These are phyloP conservation scores for Mycena belliarum DNA, from an alignment of 768 basidiomycete species.

Conservation along the genomic window DNA sequence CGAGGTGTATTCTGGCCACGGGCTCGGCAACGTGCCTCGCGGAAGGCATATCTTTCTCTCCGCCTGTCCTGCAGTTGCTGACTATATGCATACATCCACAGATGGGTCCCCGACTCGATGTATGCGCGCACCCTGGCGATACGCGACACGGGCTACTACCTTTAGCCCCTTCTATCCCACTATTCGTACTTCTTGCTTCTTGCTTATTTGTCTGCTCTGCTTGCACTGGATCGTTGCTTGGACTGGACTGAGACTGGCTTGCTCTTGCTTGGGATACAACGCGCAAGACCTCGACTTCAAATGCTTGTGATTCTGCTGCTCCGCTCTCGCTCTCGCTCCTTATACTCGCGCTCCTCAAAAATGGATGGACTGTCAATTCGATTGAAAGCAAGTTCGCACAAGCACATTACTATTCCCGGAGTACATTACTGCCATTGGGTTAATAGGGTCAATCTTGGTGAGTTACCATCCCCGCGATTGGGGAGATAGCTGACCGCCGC, in stretches of 20 bases:
- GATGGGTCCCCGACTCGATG: conserved; percentile 19
- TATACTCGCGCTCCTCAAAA: neutral
- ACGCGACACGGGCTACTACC: conserved; percentile 21
- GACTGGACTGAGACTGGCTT: conserved; percentile 1
- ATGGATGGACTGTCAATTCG: conserved; percentile 1
- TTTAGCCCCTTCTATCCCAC: conserved; percentile 14
- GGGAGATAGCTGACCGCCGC: neutral
- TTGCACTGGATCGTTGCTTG: conserved; percentile 20
- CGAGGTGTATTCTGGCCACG: conserved; percentile 5
- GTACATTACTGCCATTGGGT: conserved; percentile 15
- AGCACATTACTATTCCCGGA: conserved; percentile 20
- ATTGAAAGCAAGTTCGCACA: conserved; percentile 8
- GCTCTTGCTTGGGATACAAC: neutral
- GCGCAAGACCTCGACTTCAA: conserved; percentile 8
- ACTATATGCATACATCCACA: neutral
- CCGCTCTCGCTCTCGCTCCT: neutral
- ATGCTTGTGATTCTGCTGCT: neutral
- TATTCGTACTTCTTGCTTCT: conserved; percentile 13
- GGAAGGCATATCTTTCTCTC: conserved; percentile 5
- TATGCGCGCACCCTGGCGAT: conserved; percentile 15
- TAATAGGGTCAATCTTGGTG: conserved; percentile 3
- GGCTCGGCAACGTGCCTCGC: conserved; percentile 5
- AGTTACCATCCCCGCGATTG: neutral
- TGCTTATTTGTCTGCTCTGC: conserved; percentile 20
- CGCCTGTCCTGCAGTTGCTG: neutral